Base-by-base conservation (phyloP, 2,329 filamentous ascomycete species). In the Colletotrichum aenigma region DNA sequence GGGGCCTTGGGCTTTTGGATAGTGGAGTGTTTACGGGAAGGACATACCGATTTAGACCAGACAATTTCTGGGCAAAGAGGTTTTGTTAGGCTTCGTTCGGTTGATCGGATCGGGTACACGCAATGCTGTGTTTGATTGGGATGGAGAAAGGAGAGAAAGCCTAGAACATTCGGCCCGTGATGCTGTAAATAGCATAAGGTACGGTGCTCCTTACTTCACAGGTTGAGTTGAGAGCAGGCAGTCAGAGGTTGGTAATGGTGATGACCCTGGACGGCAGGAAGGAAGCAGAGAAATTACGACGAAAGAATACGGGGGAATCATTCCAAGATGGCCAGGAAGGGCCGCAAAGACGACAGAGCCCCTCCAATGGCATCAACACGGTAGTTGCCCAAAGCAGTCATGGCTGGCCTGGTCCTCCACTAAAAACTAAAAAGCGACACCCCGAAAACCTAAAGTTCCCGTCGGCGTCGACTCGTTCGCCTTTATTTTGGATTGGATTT, bases 351-450 rank as follows among this genome's bases (percentile, higher is more conserved):
- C 43, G n/a, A 48, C 43, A 21, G 43, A 60, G 18, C 24, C 56
- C 56, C 58, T 30, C 24, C 30, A 74, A 62, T 65, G 58, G 32
- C 71, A 65, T 56, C 36, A 24, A 60, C 36, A 56, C 56, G n/a
- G 30, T 21, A 62, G 15, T 71, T 75, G 62, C 30, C 36, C 68
- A 67, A 71, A 75, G 48, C 56, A 73, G 69, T 48, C 32, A 73
- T 58, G 43, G 64, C 58, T 72, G 43, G 64, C 56, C 32, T 26
- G 34, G 36, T 28, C 61, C 61, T 56, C 32, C 58, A 73, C 70
- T 65, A 62, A 64, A 43, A 64, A 43, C 38, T 58, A 58, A 58
- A 58, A 52, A 52, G 43, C 26, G 30, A 36, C 43, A 43, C 62
- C 28, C 62, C 64, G 52, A 18, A 73, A 75, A 69, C 56, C 58